These are phyloP conservation scores for Exophiala viscosa DNA, from an alignment of 2,329 filamentous ascomycete genomes.

Conservation along the genomic window DNA sequence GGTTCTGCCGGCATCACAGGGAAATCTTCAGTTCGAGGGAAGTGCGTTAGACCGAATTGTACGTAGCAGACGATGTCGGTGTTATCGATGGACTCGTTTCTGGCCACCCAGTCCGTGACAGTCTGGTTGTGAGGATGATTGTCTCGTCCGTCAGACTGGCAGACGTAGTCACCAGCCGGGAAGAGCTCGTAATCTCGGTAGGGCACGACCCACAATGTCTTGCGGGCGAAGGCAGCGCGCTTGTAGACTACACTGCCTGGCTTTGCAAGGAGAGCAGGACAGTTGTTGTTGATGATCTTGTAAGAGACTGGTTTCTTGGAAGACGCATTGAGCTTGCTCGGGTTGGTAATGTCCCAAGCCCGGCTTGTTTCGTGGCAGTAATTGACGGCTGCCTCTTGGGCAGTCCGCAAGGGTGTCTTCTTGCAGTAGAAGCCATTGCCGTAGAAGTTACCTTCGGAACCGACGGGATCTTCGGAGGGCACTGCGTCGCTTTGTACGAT, in stretches of 20 bases:
- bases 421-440: constrained; percentile 87
- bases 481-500: constrained; percentile 78
- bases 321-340: constrained; percentile 74
- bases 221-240: constrained; percentile 78
- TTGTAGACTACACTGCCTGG: constrained; percentile 81
- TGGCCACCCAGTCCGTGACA: background rate
- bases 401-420: constrained; percentile 73
- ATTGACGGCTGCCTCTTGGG: constrained; percentile 66
- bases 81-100: constrained; percentile 66
- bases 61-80: constrained; percentile 90
- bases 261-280: constrained; percentile 76
- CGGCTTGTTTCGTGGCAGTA: constrained; percentile 75
- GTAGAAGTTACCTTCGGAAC: constrained; percentile 77
- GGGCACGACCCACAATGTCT: constrained; percentile 76
- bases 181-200: constrained; percentile 78
- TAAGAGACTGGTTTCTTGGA: constrained; percentile 81
- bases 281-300: constrained; percentile 84
- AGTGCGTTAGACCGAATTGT: constrained; percentile 86
- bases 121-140: constrained; percentile 51
- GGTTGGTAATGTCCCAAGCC: constrained; percentile 89
- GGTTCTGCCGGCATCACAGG: constrained; percentile 87
- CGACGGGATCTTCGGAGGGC: constrained; percentile 67
- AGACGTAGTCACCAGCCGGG: constrained; percentile 81
- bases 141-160: constrained; percentile 75
- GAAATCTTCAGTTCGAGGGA: constrained; percentile 85